Evolutionary conservation across 345 rosid genomes (phyloP), one percentile per base, ranked within the genome.

Genomic region (Microthlaspi erraticum): DNA sequence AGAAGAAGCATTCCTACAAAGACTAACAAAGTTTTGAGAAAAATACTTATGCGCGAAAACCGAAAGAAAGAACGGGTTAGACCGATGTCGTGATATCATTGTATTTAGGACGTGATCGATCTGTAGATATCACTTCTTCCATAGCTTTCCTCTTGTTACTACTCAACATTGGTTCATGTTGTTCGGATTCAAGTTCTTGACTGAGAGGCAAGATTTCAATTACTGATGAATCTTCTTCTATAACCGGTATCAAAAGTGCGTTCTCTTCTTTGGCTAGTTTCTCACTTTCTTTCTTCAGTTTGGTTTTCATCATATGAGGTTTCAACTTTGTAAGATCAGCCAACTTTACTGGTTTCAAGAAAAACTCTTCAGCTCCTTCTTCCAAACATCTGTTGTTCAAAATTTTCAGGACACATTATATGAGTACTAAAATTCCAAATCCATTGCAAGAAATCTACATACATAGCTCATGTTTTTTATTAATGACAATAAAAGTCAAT

Each of bases 361-460:
- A 82, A 80, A 90, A 93, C 64, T 93, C 98, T 37, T 93, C 91
- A 14, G 98, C 98, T 72, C 98, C 98, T 82, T 87, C 95, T 84
- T 88, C 91, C 51, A 90, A 75, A 55, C 98, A 92, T 59, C 93
- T 89, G 78, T 48, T 29, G n/a, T 57, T 37, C 43, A 50, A 26
- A 26, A 3, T 41, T 16, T 51, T 13, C 37, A 44, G 13, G 19
- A 51, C 12, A 51, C 12, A 29, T 33, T n/a, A n/a, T 6, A 13
- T 46, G 42, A 73, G n/a, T 12, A 45, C 19, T 9, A 23, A 38
- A 29, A 11, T 16, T 46, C 55, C 10, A 36, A 1, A 71, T 61
- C 42, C 51, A 42, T 19, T 49, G 48, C 55, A 61, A 61, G 5
- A 44, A 45, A 45, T n/a, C 8, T 18, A 50, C 66, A 14, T 55